A percentile compares a stretch with the other conserved stretches of the same genome.
Conservation (phyloP, 2,329 filamentous ascomycete species). For the Ploettnerulaceae sp. region DNA sequence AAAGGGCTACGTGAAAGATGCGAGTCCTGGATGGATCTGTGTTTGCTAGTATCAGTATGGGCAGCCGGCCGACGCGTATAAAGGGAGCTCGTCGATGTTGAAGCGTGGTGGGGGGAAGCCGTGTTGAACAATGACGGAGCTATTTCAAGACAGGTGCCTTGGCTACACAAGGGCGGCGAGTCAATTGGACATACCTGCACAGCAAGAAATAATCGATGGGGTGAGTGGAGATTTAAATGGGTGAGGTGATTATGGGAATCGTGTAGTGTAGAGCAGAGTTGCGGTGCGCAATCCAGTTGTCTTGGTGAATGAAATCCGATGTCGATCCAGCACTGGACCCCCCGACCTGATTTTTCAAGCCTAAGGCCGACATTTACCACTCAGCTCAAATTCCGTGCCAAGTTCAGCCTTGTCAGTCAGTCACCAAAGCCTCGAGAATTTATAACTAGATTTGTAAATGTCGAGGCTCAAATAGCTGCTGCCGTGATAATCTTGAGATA, state of each 20-base stretch:
- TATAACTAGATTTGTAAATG: too few species aligned
- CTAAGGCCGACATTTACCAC: too few species aligned
- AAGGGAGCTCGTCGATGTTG: constrained; percentile 13
- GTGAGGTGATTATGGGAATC: constrained; percentile 5
- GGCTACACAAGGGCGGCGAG: constrained; percentile 3
- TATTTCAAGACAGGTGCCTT: constrained; percentile 16
- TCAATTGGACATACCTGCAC: constrained; percentile 29
- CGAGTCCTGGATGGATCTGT: constrained; percentile 7
- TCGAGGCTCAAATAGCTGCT: too few species aligned
- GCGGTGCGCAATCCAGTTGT: constrained; percentile 12
- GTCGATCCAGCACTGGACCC: background rate
- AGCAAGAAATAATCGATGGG: constrained; percentile 12
- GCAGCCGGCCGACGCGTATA: constrained; percentile 8
- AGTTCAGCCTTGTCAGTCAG: too few species aligned
- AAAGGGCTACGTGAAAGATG: background rate
- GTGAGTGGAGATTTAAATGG: background rate
- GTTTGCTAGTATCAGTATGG: constrained; percentile 17
- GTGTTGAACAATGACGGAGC: constrained; percentile 24
- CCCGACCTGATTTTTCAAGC: too few species aligned
- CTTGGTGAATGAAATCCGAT: constrained; percentile 7
- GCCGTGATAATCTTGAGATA: too few species aligned
- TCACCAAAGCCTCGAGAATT: too few species aligned
- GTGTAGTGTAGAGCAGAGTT: background rate
- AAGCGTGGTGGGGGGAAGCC: constrained; percentile 25
- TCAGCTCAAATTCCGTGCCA: too few species aligned